Evolutionary conservation across 2,329 filamentous ascomycete genomes (phyloP).

Genomic region (Aspergillus ibericus): DNA sequence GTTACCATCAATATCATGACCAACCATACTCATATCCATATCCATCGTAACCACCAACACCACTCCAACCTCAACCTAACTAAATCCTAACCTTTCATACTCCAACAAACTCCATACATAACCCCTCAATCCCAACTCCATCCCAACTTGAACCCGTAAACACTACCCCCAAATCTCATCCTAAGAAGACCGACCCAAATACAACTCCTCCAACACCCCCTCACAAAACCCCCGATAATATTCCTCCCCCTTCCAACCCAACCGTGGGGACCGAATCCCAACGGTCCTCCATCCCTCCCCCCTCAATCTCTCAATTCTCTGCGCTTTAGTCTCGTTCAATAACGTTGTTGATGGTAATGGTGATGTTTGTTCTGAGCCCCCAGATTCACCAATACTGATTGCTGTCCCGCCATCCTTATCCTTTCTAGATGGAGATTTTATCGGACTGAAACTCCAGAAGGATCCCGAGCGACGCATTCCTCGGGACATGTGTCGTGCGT

Average conservation of each 20-base stretch:
- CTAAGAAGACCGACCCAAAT: not conserved
- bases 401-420: not conserved
- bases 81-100: not conserved
- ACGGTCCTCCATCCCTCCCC: not conserved
- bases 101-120: not conserved
- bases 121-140: too few species aligned
- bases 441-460: conserved; percentile 42
- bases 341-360: not conserved
- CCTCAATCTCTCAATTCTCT: not conserved
- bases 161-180: not conserved
- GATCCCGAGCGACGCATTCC: conserved; percentile 33
- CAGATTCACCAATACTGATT: not conserved
- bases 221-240: not conserved
- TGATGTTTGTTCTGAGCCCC: not conserved
- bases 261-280: not conserved
- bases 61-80: too few species aligned
- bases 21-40: too few species aligned
- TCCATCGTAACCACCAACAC: too few species aligned
- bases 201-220: not conserved
- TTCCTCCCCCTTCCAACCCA: not conserved
- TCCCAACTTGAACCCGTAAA: too few species aligned
- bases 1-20: too few species aligned
- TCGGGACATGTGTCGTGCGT: conserved; percentile 25
- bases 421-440: conserved; percentile 8
- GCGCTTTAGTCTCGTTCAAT: not conserved